Base-by-base conservation (phyloP, 345 rosid species). In the Salix caprea region DNA sequence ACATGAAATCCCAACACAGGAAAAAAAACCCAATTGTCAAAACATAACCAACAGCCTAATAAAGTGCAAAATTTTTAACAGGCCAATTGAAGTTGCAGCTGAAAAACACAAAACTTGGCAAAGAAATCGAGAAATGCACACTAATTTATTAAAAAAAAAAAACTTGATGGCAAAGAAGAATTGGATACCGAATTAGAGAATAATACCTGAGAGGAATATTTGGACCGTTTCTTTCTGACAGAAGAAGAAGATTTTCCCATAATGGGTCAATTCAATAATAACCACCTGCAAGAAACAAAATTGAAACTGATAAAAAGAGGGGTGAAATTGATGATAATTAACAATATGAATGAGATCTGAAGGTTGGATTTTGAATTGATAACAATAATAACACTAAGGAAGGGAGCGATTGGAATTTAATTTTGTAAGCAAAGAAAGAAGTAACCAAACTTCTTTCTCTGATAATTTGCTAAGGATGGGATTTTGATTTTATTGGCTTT, bases 171-270 rank as follows among this genome's bases (percentile, higher is more conserved):
- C 24, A 32, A 66, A 66, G 21, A 21, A 67, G 6, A 68, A 24
- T 44, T 48, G 21, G 44, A 6, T 7, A 21, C 52, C 18, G n/a
- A 2, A 37, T 15, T 18, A 58, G 26, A 28, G n/a, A 58, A 24
- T 23, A 52, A 58, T 42, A 80, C 79, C 82, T 9, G 10, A 54
- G 78, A 65, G 46, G 76, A 75, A 71, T 50, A 18, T 56, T 71
- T 80, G 37, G 79, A 39, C 64, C 67, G 67, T 66, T 80, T 80
- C 67, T 24, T 65, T 56, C 46, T 65, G 13, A 13, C 1, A 39
- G 82, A 79, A 80, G 69, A 42, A 30, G 75, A 70, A 23, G 75
- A 71, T 80, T 80, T 80, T 12, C 76, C 79, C 82, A 80, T 71
- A 8, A 32, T 48, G 37, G 46, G 46, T 12, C 46, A 42, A 42